Evolutionary conservation across 1,139 yeast species (phyloP).

Genomic region (Geotrichum klebahnii): DNA sequence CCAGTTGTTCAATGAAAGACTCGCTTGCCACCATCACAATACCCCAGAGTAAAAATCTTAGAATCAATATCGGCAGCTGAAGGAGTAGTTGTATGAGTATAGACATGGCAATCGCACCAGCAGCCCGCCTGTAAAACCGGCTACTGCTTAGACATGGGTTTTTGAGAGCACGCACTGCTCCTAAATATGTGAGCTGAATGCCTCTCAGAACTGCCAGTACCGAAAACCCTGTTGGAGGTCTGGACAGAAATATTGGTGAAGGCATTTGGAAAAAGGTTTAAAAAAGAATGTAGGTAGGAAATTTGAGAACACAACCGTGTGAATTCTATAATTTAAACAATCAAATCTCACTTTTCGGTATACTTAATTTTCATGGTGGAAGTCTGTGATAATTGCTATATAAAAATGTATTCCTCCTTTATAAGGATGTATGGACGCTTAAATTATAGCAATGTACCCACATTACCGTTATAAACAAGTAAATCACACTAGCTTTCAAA

Average conservation of each 20-base stretch:
- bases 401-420: too few relatives aligned
- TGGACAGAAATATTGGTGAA: conserved; percentile 49
- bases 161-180: conserved; percentile 48
- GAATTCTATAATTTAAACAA: too few relatives aligned
- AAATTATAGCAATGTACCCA: too few relatives aligned
- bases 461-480: too few relatives aligned
- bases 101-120: conserved; percentile 40
- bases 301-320: too few relatives aligned
- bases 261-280: too few relatives aligned
- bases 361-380: too few relatives aligned
- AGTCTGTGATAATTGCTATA: too few relatives aligned
- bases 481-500: too few relatives aligned
- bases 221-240: conserved; percentile 51
- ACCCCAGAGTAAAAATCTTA: conserved; percentile 25
- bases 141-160: conserved; percentile 44
- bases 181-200: conserved; percentile 49
- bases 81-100: conserved; percentile 41
- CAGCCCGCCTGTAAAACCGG: conserved; percentile 40
- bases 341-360: too few relatives aligned
- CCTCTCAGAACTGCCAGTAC: conserved; percentile 50
- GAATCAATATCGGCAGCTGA: conserved; percentile 38
- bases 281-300: too few relatives aligned
- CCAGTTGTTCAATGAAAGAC: conserved; percentile 14
- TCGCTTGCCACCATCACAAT: conserved; percentile 16
- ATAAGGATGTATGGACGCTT: too few relatives aligned